Conservation (phyloP, 2,329 filamentous ascomycete species). For the Xylaria sp. region DNA sequence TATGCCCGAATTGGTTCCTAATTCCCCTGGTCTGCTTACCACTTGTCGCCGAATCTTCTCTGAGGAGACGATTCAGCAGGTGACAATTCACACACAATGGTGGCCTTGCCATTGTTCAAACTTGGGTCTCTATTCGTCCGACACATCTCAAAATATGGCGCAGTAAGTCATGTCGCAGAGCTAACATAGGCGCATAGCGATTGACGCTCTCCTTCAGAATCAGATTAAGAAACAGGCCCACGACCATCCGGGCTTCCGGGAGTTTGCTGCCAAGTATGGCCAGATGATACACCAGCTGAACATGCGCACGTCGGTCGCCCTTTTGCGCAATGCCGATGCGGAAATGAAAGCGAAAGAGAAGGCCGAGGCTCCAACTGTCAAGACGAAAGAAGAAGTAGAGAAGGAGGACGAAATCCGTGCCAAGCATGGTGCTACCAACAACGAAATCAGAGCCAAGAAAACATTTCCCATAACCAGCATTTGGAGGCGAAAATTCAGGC, state of each 20-base stretch:
- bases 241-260: slow-evolving; percentile 69
- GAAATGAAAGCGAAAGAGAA: slow-evolving; percentile 69
- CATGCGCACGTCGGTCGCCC: slow-evolving; percentile 70
- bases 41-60: slow-evolving; percentile 3
- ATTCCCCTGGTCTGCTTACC: not conserved
- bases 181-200: not conserved
- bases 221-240: slow-evolving; percentile 73
- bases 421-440: slow-evolving; percentile 54
- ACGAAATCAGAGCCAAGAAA: slow-evolving; percentile 43
- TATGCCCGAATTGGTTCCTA: slow-evolving; percentile 1
- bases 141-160: slow-evolving; percentile 75
- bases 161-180: slow-evolving; percentile 57
- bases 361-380: slow-evolving; percentile 71
- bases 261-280: slow-evolving; percentile 69
- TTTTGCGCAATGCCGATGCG: slow-evolving; percentile 66
- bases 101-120: slow-evolving; percentile 74
- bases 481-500: slow-evolving; percentile 70
- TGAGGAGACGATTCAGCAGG: not conserved
- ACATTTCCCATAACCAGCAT: slow-evolving; percentile 58
- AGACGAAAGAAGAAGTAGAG: slow-evolving; percentile 69
- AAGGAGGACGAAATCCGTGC: slow-evolving; percentile 62
- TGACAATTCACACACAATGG: slow-evolving; percentile 57
- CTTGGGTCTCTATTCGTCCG: slow-evolving; percentile 71
- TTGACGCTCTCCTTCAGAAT: slow-evolving; percentile 57
- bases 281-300: slow-evolving; percentile 74